A percentile compares a stretch with the other conserved stretches of the same genome.
These are phyloP conservation scores for Penicillium occitanis DNA, from an alignment of 2,329 filamentous ascomycete species.

Conservation along the genomic window DNA sequence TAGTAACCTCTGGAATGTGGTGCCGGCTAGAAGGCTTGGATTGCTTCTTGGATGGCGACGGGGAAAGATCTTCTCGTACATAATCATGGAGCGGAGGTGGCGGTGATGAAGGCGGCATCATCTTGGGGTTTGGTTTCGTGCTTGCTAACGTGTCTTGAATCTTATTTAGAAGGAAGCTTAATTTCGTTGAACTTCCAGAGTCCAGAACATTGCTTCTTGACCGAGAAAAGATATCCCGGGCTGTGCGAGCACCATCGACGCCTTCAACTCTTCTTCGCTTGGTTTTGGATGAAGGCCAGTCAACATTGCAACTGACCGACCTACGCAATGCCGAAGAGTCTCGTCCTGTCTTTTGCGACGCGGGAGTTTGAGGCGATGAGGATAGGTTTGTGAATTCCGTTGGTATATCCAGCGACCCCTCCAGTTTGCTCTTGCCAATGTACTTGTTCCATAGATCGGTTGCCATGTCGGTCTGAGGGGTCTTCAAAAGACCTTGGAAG, in stretches of 20 bases:
- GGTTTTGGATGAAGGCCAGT: slow-evolving; percentile 61
- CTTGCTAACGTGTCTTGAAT: slow-evolving; percentile 56
- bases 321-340: slow-evolving; percentile 58
- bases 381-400: slow-evolving; percentile 63
- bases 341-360: slow-evolving; percentile 42
- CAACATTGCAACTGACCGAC: slow-evolving; percentile 66
- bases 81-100: slow-evolving; percentile 40
- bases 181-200: slow-evolving; percentile 46
- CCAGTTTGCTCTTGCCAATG: slow-evolving; percentile 53
- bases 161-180: slow-evolving; percentile 63
- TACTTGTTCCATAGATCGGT: slow-evolving; percentile 77
- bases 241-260: slow-evolving; percentile 42
- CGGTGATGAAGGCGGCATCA: slow-evolving; percentile 47
- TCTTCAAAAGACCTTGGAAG: slow-evolving; percentile 60
- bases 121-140: slow-evolving; percentile 28
- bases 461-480: slow-evolving; percentile 69
- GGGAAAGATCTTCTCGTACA: slow-evolving; percentile 32
- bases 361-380: slow-evolving; percentile 67
- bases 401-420: slow-evolving; percentile 51
- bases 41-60: slow-evolving; percentile 32
- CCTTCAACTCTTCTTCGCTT: slow-evolving; percentile 65
- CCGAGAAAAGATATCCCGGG: slow-evolving; percentile 47
- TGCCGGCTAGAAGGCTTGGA: slow-evolving; percentile 4
- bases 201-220: slow-evolving; percentile 42
- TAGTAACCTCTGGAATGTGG: slow-evolving; percentile 21